Evolutionary conservation across 306 rosid species (phyloP), one percentile per base, ranked within the genome.

Genomic region (Vigna mungo): DNA sequence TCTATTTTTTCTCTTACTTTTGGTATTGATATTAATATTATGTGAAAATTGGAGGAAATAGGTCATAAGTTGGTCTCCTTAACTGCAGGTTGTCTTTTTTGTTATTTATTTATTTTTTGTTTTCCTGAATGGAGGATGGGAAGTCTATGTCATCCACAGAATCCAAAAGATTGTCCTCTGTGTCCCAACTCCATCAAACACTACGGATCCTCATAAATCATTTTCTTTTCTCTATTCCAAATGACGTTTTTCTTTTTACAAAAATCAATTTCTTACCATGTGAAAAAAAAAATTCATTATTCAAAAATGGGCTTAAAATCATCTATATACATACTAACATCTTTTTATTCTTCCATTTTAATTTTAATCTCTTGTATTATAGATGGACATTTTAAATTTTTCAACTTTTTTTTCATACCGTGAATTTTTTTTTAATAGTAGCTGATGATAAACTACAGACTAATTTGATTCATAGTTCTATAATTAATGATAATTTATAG

Each of bases 151-250:
- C 62, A 72, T 39, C 62, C 74, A 77, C 78, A 83, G 76, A 79
- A 89, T 87, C 88, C 69, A 64, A 16, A 25, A 32, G 74, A 84
- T 85, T 51, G 79, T 85, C 88, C 61, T 39, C 55, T 21, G 18
- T 48, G 78, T 13, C 88, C 90, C 87, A 74, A 64, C 37, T 37
- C 34, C 32, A 55, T 66, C 37, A 71, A 77, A 64, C 49, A 37
- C 76, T 76, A 39, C 52, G 79, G 79, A 82, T 85, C 80, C 75
- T 77, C 66, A 2, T 58, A 20, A 32, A 32, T 32, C 36, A 32
- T 32, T 72, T 30, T 43, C 13, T 10, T 17, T 72, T 25, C 47
- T 64, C 61, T 18, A 17, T 18, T 18, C 8, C 21, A 64, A 17
- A 41, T 39, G 74, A 53, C 78, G 0, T 72, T 27, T 72, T 30